phyloP scores from a whole-genome alignment of 2,329 filamentous ascomycete genomes.

The Claviceps sp. region DNA sequence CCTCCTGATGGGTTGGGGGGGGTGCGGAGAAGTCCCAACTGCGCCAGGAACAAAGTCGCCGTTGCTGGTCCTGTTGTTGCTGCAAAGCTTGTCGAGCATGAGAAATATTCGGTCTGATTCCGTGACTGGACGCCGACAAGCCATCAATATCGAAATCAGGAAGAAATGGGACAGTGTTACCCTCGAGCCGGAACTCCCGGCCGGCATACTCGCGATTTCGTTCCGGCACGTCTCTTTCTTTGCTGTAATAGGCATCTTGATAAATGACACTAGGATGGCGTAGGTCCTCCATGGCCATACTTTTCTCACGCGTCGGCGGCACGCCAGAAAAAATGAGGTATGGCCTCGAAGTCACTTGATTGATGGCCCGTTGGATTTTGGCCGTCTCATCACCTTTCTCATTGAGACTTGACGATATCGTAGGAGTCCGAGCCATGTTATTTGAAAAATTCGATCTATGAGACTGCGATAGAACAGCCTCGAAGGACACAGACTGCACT shows the following conservation, averaged over 20 bases:
- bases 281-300: constrained; percentile 12
- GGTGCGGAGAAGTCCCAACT: constrained; percentile 64
- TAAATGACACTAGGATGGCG: constrained; percentile 57
- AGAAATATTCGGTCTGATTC: constrained; percentile 31
- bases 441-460: background rate
- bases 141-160: constrained; percentile 61
- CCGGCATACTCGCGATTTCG: constrained; percentile 74
- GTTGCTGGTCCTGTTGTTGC: constrained; percentile 33
- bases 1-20: constrained; percentile 59
- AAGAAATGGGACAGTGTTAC: constrained; percentile 64
- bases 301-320: constrained; percentile 14
- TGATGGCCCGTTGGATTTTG: constrained; percentile 3
- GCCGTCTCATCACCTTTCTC: constrained; percentile 1
- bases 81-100: constrained; percentile 39
- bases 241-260: constrained; percentile 73
- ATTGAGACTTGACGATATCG: background rate
- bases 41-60: constrained; percentile 34
- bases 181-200: constrained; percentile 65
- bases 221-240: constrained; percentile 70
- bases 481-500: background rate
- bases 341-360: background rate
- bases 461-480: background rate
- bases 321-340: constrained; percentile 14
- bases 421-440: background rate
- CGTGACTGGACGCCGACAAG: constrained; percentile 38